Base-by-base conservation (phyloP, 345 rosid genomes). In the Aquilaria yunnanensis region DNA sequence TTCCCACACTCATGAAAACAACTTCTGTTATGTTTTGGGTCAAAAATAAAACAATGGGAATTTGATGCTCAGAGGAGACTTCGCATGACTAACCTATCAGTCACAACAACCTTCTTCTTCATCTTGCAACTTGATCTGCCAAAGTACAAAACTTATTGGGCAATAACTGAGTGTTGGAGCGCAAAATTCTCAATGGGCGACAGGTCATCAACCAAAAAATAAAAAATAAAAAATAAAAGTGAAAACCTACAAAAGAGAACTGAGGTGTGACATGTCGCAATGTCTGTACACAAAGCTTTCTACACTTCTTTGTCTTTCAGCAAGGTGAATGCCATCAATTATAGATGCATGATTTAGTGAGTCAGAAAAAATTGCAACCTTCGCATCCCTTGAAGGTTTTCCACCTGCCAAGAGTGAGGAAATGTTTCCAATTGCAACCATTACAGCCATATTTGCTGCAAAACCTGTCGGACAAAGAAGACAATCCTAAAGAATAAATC, bases 401-500 rank as follows among this genome's bases (percentile, higher is more conserved):
- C 69, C 77, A 37, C 69, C 72, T 10, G 72, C 63, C 61, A 90
- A 75, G 72, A 93, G 86, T 61, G 90, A 80, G 72, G 84, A 78
- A 67, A 90, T 73, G 68, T 77, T 88, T 76, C 97, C 98, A 65
- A 93, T 72, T 23, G 96, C 87, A 63, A 93, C 98, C 94, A 93
- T 83, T 59, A 80, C 70, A 57, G 98, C 96, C 98, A 86, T 88
- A 73, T 93, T 93, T 48, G 98, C 97, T 63, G 98, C 74, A 83
- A 88, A 93, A 23, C 98, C 98, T 70, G 94, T 81, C 60, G 98
- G 97, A 81, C 98, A 93, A 64, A 90, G 95, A 82, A 93, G 96
- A 81, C 96, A 90, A 59, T 93, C 98, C 98, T 90, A 72, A 56
- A 61, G 49, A 60, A 71, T 68, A 73, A 69, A 78, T 68, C 56